A percentile compares a stretch with the other conserved stretches of the same genome.
phyloP scores from a whole-genome alignment of 2,329 filamentous ascomycete species.

The Bipolaris cookei region DNA sequence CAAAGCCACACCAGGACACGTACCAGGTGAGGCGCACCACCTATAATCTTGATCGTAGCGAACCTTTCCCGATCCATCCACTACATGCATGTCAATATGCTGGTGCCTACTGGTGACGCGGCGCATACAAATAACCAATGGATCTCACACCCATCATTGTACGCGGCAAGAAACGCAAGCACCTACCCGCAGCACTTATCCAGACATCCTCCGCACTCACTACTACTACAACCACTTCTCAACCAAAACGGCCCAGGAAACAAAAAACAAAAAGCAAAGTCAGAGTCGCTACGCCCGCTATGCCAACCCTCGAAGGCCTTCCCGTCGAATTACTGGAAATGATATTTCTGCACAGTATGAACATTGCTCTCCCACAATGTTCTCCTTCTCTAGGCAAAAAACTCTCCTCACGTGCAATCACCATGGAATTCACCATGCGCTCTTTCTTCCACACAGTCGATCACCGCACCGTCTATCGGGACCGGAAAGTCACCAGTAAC shows the following conservation, averaged over 20 bases:
- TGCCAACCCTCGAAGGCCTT: conserved; percentile 44
- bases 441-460: conserved; percentile 45
- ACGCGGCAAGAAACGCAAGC: conserved; percentile 42
- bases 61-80: conserved; percentile 27
- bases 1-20: conserved; percentile 38
- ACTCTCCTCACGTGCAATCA: conserved; percentile 38
- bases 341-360: conserved; percentile 47
- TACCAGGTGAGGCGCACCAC: conserved; percentile 24
- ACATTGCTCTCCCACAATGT: conserved; percentile 40
- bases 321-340: conserved; percentile 46
- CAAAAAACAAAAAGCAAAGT: conserved; percentile 23
- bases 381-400: conserved; percentile 41
- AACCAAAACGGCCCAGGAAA: conserved; percentile 19
- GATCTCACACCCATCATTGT: conserved; percentile 44
- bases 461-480: conserved; percentile 34
- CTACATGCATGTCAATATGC: conserved; percentile 19
- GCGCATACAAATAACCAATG: conserved; percentile 31
- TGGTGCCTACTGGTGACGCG: conserved; percentile 35
- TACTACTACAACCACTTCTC: conserved; percentile 11
- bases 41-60: conserved; percentile 10
- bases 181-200: conserved; percentile 10
- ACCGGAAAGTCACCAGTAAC: conserved; percentile 30
- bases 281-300: conserved; percentile 26
- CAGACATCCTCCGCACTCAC: conserved; percentile 13
- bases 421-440: conserved; percentile 41